These are phyloP conservation scores for Caryocar brasiliense DNA, from an alignment of 441 rosid genomes.

Conservation along the genomic window DNA sequence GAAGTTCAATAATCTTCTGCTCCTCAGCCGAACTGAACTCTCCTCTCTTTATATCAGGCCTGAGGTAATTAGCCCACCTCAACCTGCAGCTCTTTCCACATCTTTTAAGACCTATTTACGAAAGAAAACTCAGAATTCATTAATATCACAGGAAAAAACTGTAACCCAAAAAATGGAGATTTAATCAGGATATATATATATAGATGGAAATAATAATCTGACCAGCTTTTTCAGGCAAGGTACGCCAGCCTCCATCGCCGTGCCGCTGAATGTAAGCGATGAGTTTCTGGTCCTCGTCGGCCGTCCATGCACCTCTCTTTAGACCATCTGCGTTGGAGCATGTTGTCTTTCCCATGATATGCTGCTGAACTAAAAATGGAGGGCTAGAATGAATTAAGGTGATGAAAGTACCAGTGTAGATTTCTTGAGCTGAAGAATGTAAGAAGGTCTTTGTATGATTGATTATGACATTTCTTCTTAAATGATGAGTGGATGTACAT, in stretches of 20 bases:
- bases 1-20: conserved; percentile 10
- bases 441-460: too few species aligned
- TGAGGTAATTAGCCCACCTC: conserved; percentile 14
- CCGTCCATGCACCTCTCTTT: conserved; percentile 17
- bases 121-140: too few species aligned
- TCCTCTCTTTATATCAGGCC: conserved; percentile 14
- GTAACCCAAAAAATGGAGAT: too few species aligned
- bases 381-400: too few species aligned
- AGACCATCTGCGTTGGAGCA: conserved; percentile 1
- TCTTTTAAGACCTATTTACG: conserved; percentile 5
- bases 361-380: too few species aligned
- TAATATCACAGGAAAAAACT: too few species aligned
- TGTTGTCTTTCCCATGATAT: conserved; percentile 13
- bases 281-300: conserved; percentile 14
- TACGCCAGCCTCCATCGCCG: conserved; percentile 17
- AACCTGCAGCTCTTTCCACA: conserved; percentile 17
- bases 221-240: conserved; percentile 18
- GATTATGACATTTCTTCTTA: too few species aligned
- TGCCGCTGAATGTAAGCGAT: conserved; percentile 7
- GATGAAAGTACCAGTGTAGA: too few species aligned
- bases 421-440: too few species aligned
- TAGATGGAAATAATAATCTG: too few species aligned
- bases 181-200: too few species aligned
- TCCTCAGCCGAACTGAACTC: conserved; percentile 9
- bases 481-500: too few species aligned